These are phyloP conservation scores for Neurospora tetrasperma DNA, from an alignment of 495 filamentous ascomycete genomes.

Conservation along the genomic window DNA sequence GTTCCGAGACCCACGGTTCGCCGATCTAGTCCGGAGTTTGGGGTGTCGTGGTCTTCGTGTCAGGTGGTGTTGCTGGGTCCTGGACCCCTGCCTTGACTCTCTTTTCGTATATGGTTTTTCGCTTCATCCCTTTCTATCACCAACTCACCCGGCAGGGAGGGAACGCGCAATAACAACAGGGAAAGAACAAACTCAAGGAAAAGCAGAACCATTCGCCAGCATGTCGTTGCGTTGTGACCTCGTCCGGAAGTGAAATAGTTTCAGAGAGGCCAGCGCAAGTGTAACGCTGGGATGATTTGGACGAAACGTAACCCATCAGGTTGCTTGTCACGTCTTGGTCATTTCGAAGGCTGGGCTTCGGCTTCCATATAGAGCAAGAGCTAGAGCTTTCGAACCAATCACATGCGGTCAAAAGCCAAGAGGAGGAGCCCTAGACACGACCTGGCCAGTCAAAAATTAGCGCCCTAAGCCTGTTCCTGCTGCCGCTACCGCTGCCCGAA, in stretches of 20 bases:
- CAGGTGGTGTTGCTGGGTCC: background rate
- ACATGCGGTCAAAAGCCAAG: background rate
- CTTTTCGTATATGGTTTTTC: background rate
- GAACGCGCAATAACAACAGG: background rate
- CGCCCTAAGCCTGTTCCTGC: background rate
- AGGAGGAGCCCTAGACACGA: background rate
- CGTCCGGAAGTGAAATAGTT: background rate
- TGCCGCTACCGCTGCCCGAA: background rate
- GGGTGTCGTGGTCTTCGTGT: background rate
- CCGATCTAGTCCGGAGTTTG: background rate
- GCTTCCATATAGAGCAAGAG: slow-evolving; percentile 11
- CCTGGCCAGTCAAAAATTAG: background rate
- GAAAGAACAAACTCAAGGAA: background rate
- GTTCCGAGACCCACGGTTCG: slow-evolving; percentile 8
- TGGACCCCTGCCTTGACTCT: background rate
- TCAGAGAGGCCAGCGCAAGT: background rate
- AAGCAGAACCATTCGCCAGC: background rate
- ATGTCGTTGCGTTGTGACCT: background rate
- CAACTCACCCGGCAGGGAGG: background rate
- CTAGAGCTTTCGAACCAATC: slow-evolving; percentile 9
- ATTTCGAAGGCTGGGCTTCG: slow-evolving; percentile 21
- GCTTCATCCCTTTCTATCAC: background rate
- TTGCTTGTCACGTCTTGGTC: slow-evolving; percentile 8
- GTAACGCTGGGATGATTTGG: background rate
- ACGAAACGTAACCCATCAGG: background rate